phyloP scores from a whole-genome alignment of 192 early-diverging fungal species.

The Coemansia sp. region DNA sequence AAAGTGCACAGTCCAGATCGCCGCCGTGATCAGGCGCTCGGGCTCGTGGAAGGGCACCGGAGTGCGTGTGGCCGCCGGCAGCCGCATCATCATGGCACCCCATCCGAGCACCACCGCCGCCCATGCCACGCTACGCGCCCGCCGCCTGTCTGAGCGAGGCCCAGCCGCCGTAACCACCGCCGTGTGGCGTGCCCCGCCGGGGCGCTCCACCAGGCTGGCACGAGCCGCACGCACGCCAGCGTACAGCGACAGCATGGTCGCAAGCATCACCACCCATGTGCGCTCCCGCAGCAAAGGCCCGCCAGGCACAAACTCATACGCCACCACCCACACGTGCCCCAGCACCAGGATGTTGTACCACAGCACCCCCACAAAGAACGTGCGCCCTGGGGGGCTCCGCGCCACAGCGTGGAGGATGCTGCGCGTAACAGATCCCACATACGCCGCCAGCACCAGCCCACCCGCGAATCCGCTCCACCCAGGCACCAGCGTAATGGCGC shows the following conservation, averaged over 20 bases:
- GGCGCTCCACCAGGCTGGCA: slow-evolving; percentile 16
- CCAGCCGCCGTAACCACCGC: not conserved
- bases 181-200: not conserved
- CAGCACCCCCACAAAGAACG: slow-evolving; percentile 60
- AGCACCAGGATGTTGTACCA: slow-evolving; percentile 72
- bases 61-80: slow-evolving; percentile 48
- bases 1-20: slow-evolving; percentile 88
- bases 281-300: slow-evolving; percentile 72
- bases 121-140: slow-evolving; percentile 17
- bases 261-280: slow-evolving; percentile 66
- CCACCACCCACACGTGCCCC: slow-evolving; percentile 78
- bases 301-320: slow-evolving; percentile 82
- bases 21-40: slow-evolving; percentile 69
- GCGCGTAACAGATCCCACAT: slow-evolving; percentile 61
- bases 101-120: slow-evolving; percentile 21
- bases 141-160: slow-evolving; percentile 8
- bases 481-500: slow-evolving; percentile 57
- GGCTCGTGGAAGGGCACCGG: slow-evolving; percentile 65
- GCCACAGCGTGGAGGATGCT: slow-evolving; percentile 58
- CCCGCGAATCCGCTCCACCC: slow-evolving; percentile 65
- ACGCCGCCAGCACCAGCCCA: slow-evolving; percentile 64
- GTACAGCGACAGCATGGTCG: slow-evolving; percentile 59
- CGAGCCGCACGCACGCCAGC: slow-evolving; percentile 59
- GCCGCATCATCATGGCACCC: slow-evolving; percentile 51
- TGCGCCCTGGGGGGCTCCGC: slow-evolving; percentile 64